A percentile compares a stretch with the other conserved stretches of the same genome.
These are phyloP conservation scores for Mycena rebaudengoi DNA, from an alignment of 768 basidiomycete species.

Conservation along the genomic window DNA sequence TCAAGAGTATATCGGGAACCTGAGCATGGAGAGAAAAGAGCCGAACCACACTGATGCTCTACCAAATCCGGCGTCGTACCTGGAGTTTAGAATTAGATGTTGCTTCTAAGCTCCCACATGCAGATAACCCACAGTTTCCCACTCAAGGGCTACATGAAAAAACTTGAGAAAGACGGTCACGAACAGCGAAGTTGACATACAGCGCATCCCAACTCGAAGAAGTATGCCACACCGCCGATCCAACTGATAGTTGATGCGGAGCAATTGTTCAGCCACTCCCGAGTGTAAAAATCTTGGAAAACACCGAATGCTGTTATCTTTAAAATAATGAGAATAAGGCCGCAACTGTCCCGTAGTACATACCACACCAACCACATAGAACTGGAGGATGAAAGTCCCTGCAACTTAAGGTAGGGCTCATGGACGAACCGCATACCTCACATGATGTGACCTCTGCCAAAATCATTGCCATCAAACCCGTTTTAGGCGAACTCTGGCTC, in stretches of 20 bases:
- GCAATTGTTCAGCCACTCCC: constrained; percentile 10
- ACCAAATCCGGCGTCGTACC: constrained; percentile 15
- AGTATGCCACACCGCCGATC: constrained; percentile 15
- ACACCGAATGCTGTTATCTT: constrained; percentile 18
- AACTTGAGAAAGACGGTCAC: not conserved
- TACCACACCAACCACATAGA: constrained; percentile 19
- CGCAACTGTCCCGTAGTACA: not conserved
- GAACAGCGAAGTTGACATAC: not conserved
- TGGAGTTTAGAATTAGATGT: not conserved
- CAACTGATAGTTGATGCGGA: constrained; percentile 17
- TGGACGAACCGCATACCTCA: no score
- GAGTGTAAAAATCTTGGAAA: constrained; percentile 19
- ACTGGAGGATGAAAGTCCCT: constrained; percentile 13
- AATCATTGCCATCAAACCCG: no score
- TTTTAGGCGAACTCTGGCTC: no score
- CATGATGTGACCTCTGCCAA: no score
- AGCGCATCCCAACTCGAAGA: constrained; percentile 15
- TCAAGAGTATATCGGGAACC: not conserved
- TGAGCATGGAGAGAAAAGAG: constrained; percentile 19
- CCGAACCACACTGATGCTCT: constrained; percentile 15
- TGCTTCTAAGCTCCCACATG: not conserved
- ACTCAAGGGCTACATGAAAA: not conserved
- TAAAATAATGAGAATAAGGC: not conserved
- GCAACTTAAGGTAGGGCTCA: no score
- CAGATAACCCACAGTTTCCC: constrained; percentile 3